A percentile compares a stretch with the other conserved stretches of the same genome.
Evolutionary conservation across 1,139 yeast genomes (phyloP).

Genomic region (Saccharomyces hybrid): DNA sequence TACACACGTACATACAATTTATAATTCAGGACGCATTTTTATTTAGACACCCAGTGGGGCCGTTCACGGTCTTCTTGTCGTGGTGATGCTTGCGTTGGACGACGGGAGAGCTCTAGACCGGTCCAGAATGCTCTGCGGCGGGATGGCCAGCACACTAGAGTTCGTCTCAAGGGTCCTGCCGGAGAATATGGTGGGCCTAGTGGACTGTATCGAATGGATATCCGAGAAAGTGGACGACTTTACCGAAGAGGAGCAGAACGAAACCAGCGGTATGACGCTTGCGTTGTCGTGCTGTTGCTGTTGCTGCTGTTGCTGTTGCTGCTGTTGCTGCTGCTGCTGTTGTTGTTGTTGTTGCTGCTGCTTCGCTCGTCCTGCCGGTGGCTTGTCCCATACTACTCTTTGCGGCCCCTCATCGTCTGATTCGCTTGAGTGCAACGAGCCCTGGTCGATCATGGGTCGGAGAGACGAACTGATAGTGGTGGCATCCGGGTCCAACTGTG

Average conservation of each 20-base stretch:
- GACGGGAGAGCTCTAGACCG: slow-evolving; percentile 30
- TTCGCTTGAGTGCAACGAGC: slow-evolving; percentile 4
- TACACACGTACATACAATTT: not conserved
- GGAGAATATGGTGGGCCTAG: slow-evolving; percentile 35
- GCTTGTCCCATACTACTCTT: slow-evolving; percentile 4
- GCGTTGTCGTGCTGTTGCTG: slow-evolving; percentile 32
- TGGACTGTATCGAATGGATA: slow-evolving; percentile 34
- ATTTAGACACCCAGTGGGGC: not conserved
- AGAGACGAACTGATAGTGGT: slow-evolving; percentile 14
- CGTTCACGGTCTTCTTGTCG: slow-evolving; percentile 5
- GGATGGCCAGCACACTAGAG: slow-evolving; percentile 55
- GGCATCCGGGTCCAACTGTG: slow-evolving; percentile 1
- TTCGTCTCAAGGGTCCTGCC: slow-evolving; percentile 50
- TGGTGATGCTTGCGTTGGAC: slow-evolving; percentile 4
- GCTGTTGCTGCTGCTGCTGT: slow-evolving; percentile 3
- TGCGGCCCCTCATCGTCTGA: not conserved
- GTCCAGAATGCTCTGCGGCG: slow-evolving; percentile 57
- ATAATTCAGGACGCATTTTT: no score
- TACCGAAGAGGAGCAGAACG: slow-evolving; percentile 41
- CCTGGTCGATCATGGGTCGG: slow-evolving; percentile 10
- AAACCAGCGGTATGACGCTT: slow-evolving; percentile 44
- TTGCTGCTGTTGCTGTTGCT: slow-evolving; percentile 8
- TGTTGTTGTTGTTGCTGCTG: slow-evolving; percentile 8
- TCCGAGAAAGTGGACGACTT: slow-evolving; percentile 35
- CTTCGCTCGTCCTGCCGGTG: not conserved